Evolutionary conservation across 768 basidiomycete species (phyloP).

Genomic region (Boletus rubroflammeus): DNA sequence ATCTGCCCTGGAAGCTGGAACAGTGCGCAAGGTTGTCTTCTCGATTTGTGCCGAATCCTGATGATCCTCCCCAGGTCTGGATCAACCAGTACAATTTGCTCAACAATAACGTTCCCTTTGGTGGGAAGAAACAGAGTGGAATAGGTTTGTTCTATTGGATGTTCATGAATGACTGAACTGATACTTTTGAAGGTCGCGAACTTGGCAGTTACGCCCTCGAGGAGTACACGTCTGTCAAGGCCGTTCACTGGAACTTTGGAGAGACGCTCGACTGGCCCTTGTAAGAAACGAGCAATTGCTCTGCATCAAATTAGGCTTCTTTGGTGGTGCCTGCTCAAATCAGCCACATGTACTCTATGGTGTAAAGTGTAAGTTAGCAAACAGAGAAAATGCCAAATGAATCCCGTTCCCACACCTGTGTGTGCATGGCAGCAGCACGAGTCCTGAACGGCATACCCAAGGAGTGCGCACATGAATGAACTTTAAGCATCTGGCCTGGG

Average conservation of each 20-base stretch:
- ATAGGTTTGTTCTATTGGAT: conserved; percentile 46
- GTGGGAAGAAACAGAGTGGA: conserved; percentile 92
- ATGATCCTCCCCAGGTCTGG: conserved; percentile 60
- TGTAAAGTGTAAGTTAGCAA: conserved; percentile 19
- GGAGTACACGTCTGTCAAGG: conserved; percentile 80
- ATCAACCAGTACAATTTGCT: conserved; percentile 86
- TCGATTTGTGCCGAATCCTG: not conserved
- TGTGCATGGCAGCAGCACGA: conserved; percentile 1
- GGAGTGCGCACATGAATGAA: conserved; percentile 16
- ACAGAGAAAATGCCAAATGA: conserved; percentile 7
- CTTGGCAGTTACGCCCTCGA: conserved; percentile 82
- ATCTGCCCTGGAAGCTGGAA: conserved; percentile 82
- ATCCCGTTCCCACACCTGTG: conserved; percentile 4
- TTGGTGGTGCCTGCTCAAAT: not conserved
- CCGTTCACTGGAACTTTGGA: conserved; percentile 86
- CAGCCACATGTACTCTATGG: conserved; percentile 5
- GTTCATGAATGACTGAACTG: conserved; percentile 4
- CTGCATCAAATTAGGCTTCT: not conserved
- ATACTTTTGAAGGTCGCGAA: conserved; percentile 63
- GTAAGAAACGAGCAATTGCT: conserved; percentile 26
- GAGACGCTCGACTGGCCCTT: conserved; percentile 79
- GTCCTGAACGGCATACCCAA: not conserved
- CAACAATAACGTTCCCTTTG: conserved; percentile 89
- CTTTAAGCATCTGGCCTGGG: not conserved
- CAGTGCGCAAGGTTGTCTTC: conserved; percentile 43